These are phyloP conservation scores for Hypoxylon sp. DNA, from an alignment of 2,329 filamentous ascomycete genomes.

Conservation along the genomic window DNA sequence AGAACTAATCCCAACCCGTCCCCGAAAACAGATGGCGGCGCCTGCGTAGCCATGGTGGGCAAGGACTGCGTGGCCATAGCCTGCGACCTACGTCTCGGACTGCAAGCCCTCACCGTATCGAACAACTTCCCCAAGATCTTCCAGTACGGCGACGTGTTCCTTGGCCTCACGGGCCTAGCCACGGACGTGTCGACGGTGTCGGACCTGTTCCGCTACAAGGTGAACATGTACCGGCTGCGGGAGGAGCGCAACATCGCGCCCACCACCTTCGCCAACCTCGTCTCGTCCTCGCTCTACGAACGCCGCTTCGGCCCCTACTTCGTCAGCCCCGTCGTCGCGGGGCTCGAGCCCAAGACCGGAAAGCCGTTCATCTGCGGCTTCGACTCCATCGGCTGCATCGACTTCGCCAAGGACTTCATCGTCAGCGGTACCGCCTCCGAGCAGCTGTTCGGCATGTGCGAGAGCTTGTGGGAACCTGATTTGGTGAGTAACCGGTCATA, in stretches of 20 bases:
- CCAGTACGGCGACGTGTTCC: slow-evolving; percentile 94
- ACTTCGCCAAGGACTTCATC: slow-evolving; percentile 99
- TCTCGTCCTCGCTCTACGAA: slow-evolving; percentile 93
- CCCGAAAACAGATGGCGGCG: slow-evolving; percentile 77
- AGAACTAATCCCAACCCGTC: slow-evolving; percentile 16
- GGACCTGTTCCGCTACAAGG: slow-evolving; percentile 99
- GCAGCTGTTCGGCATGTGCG: slow-evolving; percentile 98
- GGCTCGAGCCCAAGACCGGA: slow-evolving; percentile 92
- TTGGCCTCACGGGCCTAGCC: slow-evolving; percentile 94
- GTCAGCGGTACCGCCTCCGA: slow-evolving; percentile 96
- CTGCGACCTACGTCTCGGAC: slow-evolving; percentile 96
- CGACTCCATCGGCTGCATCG: slow-evolving; percentile 98
- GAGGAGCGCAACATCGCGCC: slow-evolving; percentile 98
- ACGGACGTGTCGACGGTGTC: slow-evolving; percentile 95
- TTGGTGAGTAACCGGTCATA: slow-evolving; percentile 72
- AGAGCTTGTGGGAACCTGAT: slow-evolving; percentile 97
- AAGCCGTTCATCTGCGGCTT: slow-evolving; percentile 99
- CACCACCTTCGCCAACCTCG: slow-evolving; percentile 95
- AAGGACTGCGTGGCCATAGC: slow-evolving; percentile 99
- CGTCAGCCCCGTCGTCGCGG: slow-evolving; percentile 93
- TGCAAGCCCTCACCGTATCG: slow-evolving; percentile 96
- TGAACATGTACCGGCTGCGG: slow-evolving; percentile 99
- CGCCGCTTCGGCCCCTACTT: slow-evolving; percentile 96
- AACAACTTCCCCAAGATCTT: slow-evolving; percentile 99
- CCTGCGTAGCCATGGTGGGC: slow-evolving; percentile 98